Base-by-base conservation (phyloP, 2,329 filamentous ascomycete species). In the Aspergillus fischeri region DNA sequence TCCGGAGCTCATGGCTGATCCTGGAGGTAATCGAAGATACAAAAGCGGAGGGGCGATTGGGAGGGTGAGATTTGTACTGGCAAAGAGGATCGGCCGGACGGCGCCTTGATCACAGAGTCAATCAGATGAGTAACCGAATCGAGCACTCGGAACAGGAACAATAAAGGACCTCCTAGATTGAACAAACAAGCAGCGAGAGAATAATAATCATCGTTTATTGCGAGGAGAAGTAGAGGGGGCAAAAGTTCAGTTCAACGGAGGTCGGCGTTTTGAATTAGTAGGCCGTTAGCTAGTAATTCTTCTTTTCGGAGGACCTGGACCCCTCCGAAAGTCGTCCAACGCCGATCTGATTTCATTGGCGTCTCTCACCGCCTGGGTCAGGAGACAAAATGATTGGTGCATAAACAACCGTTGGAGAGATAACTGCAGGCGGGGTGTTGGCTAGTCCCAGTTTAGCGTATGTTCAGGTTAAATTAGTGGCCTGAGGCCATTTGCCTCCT, bases 1-100 rank as follows among this genome's bases (percentile, higher is more conserved):
- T 58, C 70, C 74, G 59, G 76, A 73, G 62, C 79, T 76, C 80
- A 83, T 83, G 59, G 62, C 44, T 47, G 44, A 25, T 27, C 11
- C 65, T 55, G 59, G 28, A 48, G 38, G 27, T 47, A 47, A n/a
- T 41, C 21, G 35, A 53, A 41, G 14, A 56, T 38, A 38, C 32
- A 7, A 17, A 35, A 7, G 32, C 17, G 21, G 21, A 24, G 10
- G 45, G 49, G 47, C 4, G 29, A 41, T 47, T 17, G 10, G 44
- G 44, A 28, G 49, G 48, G 53, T 45, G 11, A 53, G 35, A 24
- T 24, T 47, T 47, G 29, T 51, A 51, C 14, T 32, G 32, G 11
- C 17, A 14, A 32, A 14, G 32, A 21, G 8, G 17, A 8, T 38
- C 11, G 44, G 20, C 24, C 5, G 44, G n/a, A 24, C 24, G 21